Conservation (phyloP, 2,329 filamentous ascomycete genomes). For the Fusarium pseudograminearum region DNA sequence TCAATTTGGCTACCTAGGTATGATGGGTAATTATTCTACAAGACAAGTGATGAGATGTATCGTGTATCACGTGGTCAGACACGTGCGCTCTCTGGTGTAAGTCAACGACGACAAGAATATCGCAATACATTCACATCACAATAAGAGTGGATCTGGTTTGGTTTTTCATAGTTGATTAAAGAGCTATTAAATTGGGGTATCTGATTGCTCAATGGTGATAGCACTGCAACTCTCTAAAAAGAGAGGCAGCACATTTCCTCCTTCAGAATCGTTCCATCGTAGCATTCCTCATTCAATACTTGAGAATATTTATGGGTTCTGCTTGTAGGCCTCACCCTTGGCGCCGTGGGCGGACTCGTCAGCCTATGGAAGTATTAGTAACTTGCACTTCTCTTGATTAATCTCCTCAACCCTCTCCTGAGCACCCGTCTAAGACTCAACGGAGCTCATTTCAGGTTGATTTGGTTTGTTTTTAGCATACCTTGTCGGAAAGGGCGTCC, state of each 20-base stretch:
- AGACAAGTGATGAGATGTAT: too few relatives aligned
- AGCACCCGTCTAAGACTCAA: neutral
- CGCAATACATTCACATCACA: neutral
- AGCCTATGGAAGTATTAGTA: constrained; percentile 14
- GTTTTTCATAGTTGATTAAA: constrained; percentile 34
- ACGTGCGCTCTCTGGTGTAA: neutral
- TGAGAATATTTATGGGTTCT: constrained; percentile 52
- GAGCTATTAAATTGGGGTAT: constrained; percentile 44
- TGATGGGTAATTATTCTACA: too few relatives aligned
- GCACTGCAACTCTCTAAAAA: neutral
- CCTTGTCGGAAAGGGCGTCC: constrained; percentile 62
- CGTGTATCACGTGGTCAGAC: neutral
- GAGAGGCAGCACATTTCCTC: constrained; percentile 15
- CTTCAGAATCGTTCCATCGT: constrained; percentile 12
- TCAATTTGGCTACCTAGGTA: too few relatives aligned
- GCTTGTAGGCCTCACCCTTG: constrained; percentile 59
- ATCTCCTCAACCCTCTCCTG: neutral
- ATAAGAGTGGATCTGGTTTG: neutral
- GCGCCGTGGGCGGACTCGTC: constrained; percentile 56
- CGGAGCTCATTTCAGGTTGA: neutral
- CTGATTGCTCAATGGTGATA: constrained; percentile 36
- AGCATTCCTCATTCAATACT: neutral
- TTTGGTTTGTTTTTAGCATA: neutral
- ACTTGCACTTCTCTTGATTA: neutral
- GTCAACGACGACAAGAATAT: neutral